Percentiles rank a stretch among this genome's conserved stretches.
Evolutionary conservation across 2,329 filamentous ascomycete genomes (phyloP).

Genomic region (Monosporascus sp.): DNA sequence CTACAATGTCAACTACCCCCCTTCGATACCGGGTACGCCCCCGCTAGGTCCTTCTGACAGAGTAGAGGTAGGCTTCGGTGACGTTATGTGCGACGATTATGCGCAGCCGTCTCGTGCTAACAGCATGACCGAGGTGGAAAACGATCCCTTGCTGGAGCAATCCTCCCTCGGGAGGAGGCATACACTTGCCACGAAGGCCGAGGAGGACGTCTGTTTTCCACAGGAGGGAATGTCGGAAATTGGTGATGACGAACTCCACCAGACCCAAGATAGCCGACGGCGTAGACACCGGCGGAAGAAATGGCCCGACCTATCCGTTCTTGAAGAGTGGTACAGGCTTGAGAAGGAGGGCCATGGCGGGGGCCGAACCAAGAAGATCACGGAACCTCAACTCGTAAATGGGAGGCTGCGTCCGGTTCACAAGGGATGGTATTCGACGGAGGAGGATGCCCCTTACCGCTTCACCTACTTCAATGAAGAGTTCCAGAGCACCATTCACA

Average conservation of each 20-base stretch:
- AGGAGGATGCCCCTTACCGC: slow-evolving; percentile 86
- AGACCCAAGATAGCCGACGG: slow-evolving; percentile 41
- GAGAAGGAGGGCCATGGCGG: slow-evolving; percentile 87
- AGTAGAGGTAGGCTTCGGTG: slow-evolving; percentile 56
- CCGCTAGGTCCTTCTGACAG: slow-evolving; percentile 43
- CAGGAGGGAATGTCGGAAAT: slow-evolving; percentile 73
- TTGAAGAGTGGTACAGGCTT: slow-evolving; percentile 85
- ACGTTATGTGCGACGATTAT: slow-evolving; percentile 64
- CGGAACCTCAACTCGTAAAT: slow-evolving; percentile 87
- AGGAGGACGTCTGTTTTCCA: slow-evolving; percentile 92
- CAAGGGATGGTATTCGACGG: slow-evolving; percentile 76
- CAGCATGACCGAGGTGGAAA: slow-evolving; percentile 14
- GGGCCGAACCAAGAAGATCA: slow-evolving; percentile 84
- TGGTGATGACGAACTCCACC: slow-evolving; percentile 66
- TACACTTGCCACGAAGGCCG: slow-evolving; percentile 58
- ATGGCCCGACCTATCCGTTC: slow-evolving; percentile 79
- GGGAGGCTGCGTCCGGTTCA: slow-evolving; percentile 79
- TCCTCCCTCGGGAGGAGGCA: slow-evolving; percentile 43
- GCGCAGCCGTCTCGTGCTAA: slow-evolving; percentile 26
- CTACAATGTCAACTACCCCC: slow-evolving; percentile 64
- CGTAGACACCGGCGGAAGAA: slow-evolving; percentile 55
- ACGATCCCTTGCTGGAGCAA: slow-evolving; percentile 27
- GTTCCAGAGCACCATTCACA: slow-evolving; percentile 92
- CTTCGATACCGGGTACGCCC: slow-evolving; percentile 61
- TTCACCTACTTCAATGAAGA: slow-evolving; percentile 99